A percentile compares a stretch with the other conserved stretches of the same genome.
phyloP scores from a whole-genome alignment of 345 rosid species.

The Eucalyptus cloeziana region DNA sequence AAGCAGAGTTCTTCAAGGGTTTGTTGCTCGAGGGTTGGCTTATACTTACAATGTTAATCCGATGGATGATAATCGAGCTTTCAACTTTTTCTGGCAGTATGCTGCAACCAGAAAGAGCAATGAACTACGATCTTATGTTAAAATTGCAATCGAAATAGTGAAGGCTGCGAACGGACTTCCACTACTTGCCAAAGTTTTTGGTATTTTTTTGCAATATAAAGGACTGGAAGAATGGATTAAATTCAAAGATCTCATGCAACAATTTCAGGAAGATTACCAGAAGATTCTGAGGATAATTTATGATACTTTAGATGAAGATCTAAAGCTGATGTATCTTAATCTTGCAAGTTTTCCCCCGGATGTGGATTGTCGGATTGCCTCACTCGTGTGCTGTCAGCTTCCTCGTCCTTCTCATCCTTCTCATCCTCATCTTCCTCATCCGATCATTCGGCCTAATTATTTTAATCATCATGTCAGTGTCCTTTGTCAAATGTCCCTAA shows the following conservation, averaged over 20 bases:
- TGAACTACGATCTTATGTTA: background rate
- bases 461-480: rapidly evolving
- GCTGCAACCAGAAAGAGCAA: rapidly evolving
- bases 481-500: too few species aligned
- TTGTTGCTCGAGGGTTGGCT: background rate
- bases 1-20: background rate
- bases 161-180: background rate
- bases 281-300: background rate
- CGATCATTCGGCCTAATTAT: rapidly evolving
- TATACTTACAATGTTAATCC: background rate
- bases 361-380: background rate
- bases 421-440: too few species aligned
- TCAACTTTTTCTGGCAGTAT: background rate
- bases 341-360: background rate
- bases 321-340: background rate
- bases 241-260: background rate
- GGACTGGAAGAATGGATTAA: background rate
- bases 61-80: background rate
- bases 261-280: background rate
- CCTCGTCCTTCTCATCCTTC: too few species aligned
- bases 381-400: too few species aligned
- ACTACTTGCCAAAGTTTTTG: background rate
- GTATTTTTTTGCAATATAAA: background rate
- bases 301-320: rapidly evolving
- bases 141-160: background rate